Conservation (phyloP, 805 yeast genomes). For the Kuraishia ogatae region DNA sequence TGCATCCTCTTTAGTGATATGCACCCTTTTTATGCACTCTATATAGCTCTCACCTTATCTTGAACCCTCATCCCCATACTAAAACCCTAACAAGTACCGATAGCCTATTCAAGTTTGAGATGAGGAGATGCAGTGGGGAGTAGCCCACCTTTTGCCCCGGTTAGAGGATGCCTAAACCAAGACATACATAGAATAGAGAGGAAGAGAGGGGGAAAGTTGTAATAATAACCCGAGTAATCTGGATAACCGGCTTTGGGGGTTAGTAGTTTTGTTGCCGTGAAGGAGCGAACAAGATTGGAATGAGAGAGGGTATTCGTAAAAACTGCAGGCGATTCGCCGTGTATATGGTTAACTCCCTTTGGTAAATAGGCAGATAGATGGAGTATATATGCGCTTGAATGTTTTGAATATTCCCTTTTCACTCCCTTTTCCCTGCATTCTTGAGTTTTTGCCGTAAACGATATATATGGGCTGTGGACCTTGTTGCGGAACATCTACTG, state of each 20-base stretch:
- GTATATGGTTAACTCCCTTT: no score
- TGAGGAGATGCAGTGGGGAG: background rate
- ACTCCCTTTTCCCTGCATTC: background rate
- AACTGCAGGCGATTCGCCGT: no score
- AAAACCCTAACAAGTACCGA: background rate
- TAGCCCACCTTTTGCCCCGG: no score
- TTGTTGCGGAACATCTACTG: no score
- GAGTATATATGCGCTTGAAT: background rate
- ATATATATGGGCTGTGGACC: background rate
- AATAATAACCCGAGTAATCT: no score
- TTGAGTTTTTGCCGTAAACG: background rate
- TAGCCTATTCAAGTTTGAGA: background rate
- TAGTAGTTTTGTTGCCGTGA: no score
- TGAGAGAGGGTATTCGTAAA: no score
- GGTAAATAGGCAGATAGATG: no score
- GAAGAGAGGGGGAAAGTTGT: no score
- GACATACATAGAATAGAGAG: no score
- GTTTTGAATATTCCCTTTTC: background rate
- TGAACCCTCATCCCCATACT: background rate
- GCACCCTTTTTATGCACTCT: background rate
- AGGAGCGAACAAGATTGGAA: no score
- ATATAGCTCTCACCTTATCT: background rate
- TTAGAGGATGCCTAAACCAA: background rate
- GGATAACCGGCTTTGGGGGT: no score
- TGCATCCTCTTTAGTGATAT: background rate